Evolutionary conservation across 2,329 filamentous ascomycete species (phyloP).

Genomic region (Tolypocladium nubicola): DNA sequence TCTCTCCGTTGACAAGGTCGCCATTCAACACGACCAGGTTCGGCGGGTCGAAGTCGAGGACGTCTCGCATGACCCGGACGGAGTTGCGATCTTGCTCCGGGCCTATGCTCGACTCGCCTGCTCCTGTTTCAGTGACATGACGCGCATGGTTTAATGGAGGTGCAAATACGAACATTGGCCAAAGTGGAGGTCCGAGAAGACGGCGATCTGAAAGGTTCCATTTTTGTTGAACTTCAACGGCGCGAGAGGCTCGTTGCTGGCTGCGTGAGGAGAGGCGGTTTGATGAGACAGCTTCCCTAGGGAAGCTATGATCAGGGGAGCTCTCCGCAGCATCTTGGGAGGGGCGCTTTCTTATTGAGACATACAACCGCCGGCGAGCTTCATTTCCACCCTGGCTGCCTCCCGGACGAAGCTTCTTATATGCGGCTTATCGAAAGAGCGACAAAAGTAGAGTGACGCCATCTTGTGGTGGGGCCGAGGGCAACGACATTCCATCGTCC

Average conservation of each 20-base stretch:
- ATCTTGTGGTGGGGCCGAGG: neutral
- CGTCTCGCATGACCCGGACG: constrained; percentile 41
- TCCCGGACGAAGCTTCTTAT: neutral
- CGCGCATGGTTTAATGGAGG: neutral
- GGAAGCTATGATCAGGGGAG: neutral
- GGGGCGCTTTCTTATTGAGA: neutral
- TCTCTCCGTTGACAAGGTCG: constrained; percentile 61
- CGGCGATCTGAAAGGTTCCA: constrained; percentile 40
- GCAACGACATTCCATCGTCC: neutral
- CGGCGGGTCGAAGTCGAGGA: constrained; percentile 46
- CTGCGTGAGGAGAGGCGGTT: neutral
- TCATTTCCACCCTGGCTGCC: neutral
- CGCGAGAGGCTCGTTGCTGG: neutral
- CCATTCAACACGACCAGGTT: constrained; percentile 60
- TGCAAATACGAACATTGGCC: constrained; percentile 45
- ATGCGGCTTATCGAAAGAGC: neutral
- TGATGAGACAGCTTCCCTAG: neutral
- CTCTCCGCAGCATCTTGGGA: neutral
- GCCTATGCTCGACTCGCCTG: constrained; percentile 5
- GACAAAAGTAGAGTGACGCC: neutral
- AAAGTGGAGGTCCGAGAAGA: constrained; percentile 63
- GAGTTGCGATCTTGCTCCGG: constrained; percentile 46
- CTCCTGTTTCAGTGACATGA: neutral
- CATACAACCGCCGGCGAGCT: neutral
- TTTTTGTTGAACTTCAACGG: constrained; percentile 23